Evolutionary conservation across 805 yeast genomes (phyloP), one percentile per base, ranked within the genome.

Genomic region (Sugiyamaella mastotermitis): DNA sequence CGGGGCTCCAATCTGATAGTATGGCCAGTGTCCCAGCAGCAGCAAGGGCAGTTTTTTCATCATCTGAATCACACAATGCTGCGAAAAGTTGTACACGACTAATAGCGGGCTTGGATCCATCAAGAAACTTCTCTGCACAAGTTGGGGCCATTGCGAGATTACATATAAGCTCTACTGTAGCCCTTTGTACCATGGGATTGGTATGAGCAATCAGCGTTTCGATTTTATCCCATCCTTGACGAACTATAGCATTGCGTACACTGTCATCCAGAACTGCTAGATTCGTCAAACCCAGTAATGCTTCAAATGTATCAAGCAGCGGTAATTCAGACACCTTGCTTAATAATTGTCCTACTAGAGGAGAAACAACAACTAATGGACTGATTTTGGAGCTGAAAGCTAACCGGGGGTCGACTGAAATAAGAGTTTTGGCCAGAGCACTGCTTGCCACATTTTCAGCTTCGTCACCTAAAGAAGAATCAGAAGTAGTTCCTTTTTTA

Each of bases 201-300:
- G 69, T 67, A 8, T 9, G 13, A 14, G 74, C 45, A 45, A 75
- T 50, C 14, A 64, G 48, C 20, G 55, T 55, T 42, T 70, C 74
- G 10, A 80, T 64, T 19, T 64, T 64, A 1, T 65, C 49, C 71
- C 78, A 75, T 34, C 66, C 61, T 5, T 62, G 55, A 3, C 62
- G 56, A 31, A 60, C 55, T 4, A 68, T 60, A 9, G 56, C 62
- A 19, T 69, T 59, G 7, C 68, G 66, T 24, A 66, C 57, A 10
- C 56, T 57, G 3, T 65, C 62, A 30, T 62, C 64, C 1, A 66
- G 42, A 0, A 84, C 68, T 0, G 85, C 72, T 5, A 80, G 47
- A 55, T 83, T 83, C 1, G 90, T 83, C 20, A 83, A 64, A 0
- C 88, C 84, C 16, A 79, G 52, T 27, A 83, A 58, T 0, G 78